Conservation (phyloP, 106 monocot genomes). For the Xerophyta viscosa region DNA sequence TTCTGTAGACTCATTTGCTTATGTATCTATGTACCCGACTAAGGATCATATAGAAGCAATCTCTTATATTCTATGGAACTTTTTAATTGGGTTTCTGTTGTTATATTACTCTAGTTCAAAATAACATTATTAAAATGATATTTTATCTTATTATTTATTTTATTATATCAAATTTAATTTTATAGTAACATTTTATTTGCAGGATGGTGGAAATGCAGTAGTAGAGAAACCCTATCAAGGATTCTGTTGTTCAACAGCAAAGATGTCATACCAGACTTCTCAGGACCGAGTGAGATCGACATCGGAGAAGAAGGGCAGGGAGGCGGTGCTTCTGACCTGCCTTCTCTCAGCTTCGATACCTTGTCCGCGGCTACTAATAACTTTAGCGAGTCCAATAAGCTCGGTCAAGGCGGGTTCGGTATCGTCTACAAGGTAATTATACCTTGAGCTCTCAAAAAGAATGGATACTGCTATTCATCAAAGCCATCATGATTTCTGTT, state of each 20-base stretch:
- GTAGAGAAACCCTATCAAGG: neutral
- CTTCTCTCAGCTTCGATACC: slow-evolving; percentile 17
- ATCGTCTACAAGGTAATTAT: slow-evolving; percentile 33
- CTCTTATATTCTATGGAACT: no score
- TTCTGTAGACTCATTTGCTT: no score
- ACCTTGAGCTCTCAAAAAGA: neutral
- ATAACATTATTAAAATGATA: no score
- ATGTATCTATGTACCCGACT: no score
- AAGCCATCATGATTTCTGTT: no score
- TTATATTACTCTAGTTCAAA: no score
- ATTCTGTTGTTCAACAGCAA: neutral
- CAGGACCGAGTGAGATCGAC: slow-evolving; percentile 18
- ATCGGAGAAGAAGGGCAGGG: slow-evolving; percentile 14
- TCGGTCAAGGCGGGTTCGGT: slow-evolving; percentile 50
- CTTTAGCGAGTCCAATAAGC: slow-evolving; percentile 40
- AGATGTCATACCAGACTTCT: slow-evolving; percentile 9
- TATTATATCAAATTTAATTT: neutral
- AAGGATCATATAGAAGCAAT: no score
- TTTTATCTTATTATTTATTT: no score
- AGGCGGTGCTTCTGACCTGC: slow-evolving; percentile 17
- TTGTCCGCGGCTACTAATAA: slow-evolving; percentile 22
- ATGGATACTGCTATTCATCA: no score
- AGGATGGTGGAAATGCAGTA: slow-evolving; percentile 16
- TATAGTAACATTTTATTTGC: neutral
- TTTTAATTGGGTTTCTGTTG: no score